Base-by-base conservation (phyloP, 2,329 filamentous ascomycete genomes). In the Dendryphion nanum region DNA sequence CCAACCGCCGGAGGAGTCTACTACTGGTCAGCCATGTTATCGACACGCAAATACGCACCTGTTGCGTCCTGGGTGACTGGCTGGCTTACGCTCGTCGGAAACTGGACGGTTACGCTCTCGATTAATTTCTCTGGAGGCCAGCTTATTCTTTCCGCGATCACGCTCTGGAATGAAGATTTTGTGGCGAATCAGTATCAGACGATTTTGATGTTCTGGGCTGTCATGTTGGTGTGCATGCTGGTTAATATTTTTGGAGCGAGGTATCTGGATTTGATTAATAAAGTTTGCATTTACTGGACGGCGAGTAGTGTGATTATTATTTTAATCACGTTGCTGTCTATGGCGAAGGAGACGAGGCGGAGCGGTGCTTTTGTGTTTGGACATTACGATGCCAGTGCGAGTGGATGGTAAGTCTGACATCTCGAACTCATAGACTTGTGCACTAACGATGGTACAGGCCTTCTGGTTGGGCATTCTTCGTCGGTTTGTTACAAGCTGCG, bases 1-100 rank as follows among this genome's bases (percentile, higher is more conserved):
- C 85, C 85, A 16, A 88, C 83, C n/a, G 82, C 82, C 35, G 84
- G 84, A 55, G 85, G 84, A 78, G 81, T 85, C 2, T 87, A 87
- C 62, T 86, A 86, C 67, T 75, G 73, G 82, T 61, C 77, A 38
- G 82, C 82, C 2, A 82, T 86, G 78, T 71, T 87, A 16, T 75
- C 77, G 1, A 83, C 81, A 0, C 75, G 72, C 26, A 70, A 81
- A 57, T 86, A 78, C 69, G 81, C 82, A 4, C 82, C 82, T 2
- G 73, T 86, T 37, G 79, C 83, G 33, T 80, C 75, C 7, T 87
- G 82, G 72, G 78, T 85, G 18, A 83, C 82, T 4, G 83, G 83
- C 12, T 87, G 84, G 83, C 59, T 85, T 38, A 85, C 82, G 0
- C 70, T 87, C 0, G 82, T 87, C 2, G 84, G 84, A 0, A 87